Percentiles rank a stretch among this genome's conserved stretches.
phyloP scores from a whole-genome alignment of 441 rosid species.

The Populus hybrid region DNA sequence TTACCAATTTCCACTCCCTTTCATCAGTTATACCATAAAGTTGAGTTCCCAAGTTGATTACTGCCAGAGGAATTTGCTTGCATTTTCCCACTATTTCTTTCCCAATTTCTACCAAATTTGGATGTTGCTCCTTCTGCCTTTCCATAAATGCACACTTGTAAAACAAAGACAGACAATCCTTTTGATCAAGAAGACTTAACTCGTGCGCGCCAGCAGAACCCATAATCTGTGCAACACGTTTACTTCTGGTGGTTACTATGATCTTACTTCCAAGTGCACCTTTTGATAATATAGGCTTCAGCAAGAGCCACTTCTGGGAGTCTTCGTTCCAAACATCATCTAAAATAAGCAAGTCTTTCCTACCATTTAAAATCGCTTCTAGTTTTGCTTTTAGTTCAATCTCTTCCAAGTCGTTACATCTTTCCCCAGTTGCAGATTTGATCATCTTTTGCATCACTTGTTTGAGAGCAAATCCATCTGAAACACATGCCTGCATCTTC shows the following conservation, averaged over 20 bases:
- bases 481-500: slow-evolving; percentile 19
- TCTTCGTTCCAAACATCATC: slow-evolving; percentile 32
- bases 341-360: slow-evolving; percentile 20
- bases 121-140: neutral
- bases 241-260: slow-evolving; percentile 10
- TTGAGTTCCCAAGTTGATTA: too few species aligned
- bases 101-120: neutral
- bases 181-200: neutral
- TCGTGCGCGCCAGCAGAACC: neutral
- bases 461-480: slow-evolving; percentile 7
- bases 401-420: neutral
- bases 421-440: neutral
- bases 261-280: slow-evolving; percentile 10
- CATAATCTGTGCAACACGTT: slow-evolving; percentile 3
- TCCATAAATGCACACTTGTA: neutral
- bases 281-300: neutral
- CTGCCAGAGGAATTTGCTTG: slow-evolving; percentile 24
- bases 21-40: too few species aligned
- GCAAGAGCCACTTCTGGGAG: slow-evolving; percentile 8
- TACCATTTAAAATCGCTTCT: neutral
- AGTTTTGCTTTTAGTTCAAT: slow-evolving; percentile 4
- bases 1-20: neutral
- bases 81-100: slow-evolving; percentile 21
- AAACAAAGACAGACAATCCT: slow-evolving; percentile 11
- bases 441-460: slow-evolving; percentile 8